These are phyloP conservation scores for Calocybe indica DNA, from an alignment of 768 basidiomycete genomes.

Conservation along the genomic window DNA sequence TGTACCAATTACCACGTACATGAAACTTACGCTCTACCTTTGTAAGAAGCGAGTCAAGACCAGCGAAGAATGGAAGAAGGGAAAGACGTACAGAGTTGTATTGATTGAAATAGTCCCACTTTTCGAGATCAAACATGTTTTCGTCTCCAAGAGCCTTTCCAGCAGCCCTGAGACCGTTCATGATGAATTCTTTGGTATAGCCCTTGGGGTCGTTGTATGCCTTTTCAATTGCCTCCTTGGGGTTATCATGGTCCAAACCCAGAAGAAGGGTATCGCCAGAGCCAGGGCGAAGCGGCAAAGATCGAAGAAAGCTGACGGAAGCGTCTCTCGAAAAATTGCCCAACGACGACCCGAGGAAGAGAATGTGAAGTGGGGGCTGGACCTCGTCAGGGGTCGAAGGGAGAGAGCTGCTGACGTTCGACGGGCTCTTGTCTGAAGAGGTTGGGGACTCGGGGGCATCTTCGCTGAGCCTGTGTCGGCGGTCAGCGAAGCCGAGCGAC, in stretches of 20 bases:
- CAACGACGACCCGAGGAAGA: slow-evolving; percentile 89
- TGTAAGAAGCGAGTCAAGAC: background rate
- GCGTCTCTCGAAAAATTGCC: slow-evolving; percentile 81
- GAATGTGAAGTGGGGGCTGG: slow-evolving; percentile 62
- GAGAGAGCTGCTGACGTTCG: slow-evolving; percentile 19
- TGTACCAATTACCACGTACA: too few species aligned
- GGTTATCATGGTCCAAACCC: slow-evolving; percentile 86
- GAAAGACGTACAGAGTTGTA: slow-evolving; percentile 34
- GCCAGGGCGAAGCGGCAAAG: slow-evolving; percentile 71
- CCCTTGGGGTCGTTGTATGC: slow-evolving; percentile 86
- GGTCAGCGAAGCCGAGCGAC: slow-evolving; percentile 5
- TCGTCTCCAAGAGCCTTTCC: slow-evolving; percentile 66
- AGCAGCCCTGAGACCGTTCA: slow-evolving; percentile 76
- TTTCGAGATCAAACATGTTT: slow-evolving; percentile 50
- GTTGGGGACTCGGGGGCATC: slow-evolving; percentile 26
- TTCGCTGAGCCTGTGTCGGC: background rate
- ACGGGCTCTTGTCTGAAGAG: slow-evolving; percentile 23
- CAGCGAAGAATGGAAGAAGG: slow-evolving; percentile 1
- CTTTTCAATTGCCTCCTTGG: slow-evolving; percentile 60
- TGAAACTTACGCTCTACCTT: slow-evolving; percentile 14
- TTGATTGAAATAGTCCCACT: slow-evolving; percentile 75
- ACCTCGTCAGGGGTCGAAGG: slow-evolving; percentile 44
- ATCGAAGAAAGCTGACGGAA: slow-evolving; percentile 67
- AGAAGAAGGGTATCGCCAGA: slow-evolving; percentile 80
- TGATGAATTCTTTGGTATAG: slow-evolving; percentile 69